Base-by-base conservation (phyloP, 1,284 basidiomycete species). In the Leccinum griseonigrum region DNA sequence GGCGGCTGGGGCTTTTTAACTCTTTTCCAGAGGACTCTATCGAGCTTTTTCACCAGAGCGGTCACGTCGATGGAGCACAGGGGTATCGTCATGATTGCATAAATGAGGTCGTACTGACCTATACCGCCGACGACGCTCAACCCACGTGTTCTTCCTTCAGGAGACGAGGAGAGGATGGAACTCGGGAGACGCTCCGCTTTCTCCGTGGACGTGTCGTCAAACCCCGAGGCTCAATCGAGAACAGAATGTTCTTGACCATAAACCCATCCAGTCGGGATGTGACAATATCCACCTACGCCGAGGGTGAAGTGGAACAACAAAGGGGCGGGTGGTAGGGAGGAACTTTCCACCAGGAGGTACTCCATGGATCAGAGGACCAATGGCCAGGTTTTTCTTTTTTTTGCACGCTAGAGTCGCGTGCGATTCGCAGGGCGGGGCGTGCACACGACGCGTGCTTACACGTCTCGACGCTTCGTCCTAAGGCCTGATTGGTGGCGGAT, bases 1-100 rank as follows among this genome's bases (percentile, higher is more conserved):
- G 32, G 9, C 4, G 32, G 34, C 16, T 16, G 51, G 36, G 40
- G 3, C 46, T 65, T 69, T 54, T 67, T 65, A 69, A 65, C 38
- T n/a, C 36, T 10, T 29, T 56, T 3, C 16, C 48, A 22, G 22
- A 26, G 26, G 48, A 26, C 6, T 16, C 11, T 14, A 14, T 50
- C 11, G 5, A 50, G 4, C 13, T 22, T 50, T 28, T 28, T 28
- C 48, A 50, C 48, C 4, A 28, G 18, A 11, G 48, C 5, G 13
- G 48, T n/a, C 40, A 40, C 8, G n/a, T 40, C n/a, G n/a, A 16
- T 6, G 16, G 38, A 40, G 16, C 38, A 40, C 38, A 40, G 34
- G 40, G 40, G 40, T 9, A 5, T 18, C 18, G 13, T 50, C 46
- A 11, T 50, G 4, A 26, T 18, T 18, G n/a, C 40, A 50, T 7